Evolutionary conservation across 2,329 filamentous ascomycete species (phyloP).

Genomic region (Botryosphaeria agaves): DNA sequence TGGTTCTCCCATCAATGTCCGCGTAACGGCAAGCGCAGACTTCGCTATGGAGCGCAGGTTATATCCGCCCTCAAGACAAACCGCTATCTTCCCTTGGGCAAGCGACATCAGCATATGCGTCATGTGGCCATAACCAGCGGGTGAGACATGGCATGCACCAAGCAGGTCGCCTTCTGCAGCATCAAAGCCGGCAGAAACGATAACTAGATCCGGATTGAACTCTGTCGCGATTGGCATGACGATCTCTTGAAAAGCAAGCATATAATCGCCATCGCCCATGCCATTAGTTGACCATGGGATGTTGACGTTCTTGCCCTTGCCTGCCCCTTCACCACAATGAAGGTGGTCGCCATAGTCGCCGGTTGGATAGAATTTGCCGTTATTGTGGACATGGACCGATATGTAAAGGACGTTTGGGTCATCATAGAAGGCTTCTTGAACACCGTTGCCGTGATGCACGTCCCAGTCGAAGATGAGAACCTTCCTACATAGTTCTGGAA

Average conservation of each 20-base stretch:
- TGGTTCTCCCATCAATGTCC: constrained; percentile 88
- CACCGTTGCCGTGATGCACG: constrained; percentile 70
- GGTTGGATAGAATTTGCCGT: constrained; percentile 71
- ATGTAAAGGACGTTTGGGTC: constrained; percentile 94
- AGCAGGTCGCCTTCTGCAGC: constrained; percentile 86
- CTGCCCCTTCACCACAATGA: constrained; percentile 39
- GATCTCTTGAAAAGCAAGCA: constrained; percentile 88
- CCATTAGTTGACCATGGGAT: constrained; percentile 50
- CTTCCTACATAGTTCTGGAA: constrained; percentile 67
- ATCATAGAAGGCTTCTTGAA: constrained; percentile 90
- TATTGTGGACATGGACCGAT: constrained; percentile 75
- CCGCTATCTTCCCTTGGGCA: constrained; percentile 73
- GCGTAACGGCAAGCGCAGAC: constrained; percentile 79
- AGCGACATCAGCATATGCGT: constrained; percentile 98
- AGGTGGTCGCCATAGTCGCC: constrained; percentile 39
- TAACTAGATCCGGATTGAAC: constrained; percentile 85
- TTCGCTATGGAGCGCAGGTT: constrained; percentile 85
- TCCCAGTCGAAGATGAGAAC: constrained; percentile 87
- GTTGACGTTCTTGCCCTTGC: constrained; percentile 47
- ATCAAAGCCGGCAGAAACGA: constrained; percentile 91
- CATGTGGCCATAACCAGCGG: constrained; percentile 91
- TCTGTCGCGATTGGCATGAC: constrained; percentile 93
- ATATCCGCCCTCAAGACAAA: constrained; percentile 91
- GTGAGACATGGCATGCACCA: constrained; percentile 82
- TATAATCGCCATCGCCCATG: constrained; percentile 94